Evolutionary conservation across 148 eudicot genomes (phyloP), one percentile per base, ranked within the genome.

Genomic region (Vaccinium vitisidaea): DNA sequence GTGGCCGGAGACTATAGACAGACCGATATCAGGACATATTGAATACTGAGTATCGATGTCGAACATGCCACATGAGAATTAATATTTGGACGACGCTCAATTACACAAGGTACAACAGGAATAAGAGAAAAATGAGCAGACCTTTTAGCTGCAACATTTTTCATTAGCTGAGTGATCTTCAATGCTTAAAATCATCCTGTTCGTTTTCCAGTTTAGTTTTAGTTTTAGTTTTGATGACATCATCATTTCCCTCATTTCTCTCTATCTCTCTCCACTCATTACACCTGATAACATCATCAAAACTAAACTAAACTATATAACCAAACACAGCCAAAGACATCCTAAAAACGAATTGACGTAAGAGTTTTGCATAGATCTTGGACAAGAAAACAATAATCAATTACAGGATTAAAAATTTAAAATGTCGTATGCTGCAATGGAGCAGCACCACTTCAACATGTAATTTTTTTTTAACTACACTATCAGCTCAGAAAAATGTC

Each of bases 91-190:
- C 36, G 36, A 32, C 1, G 36, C 36, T 32, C 36, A 32, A 2
- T 32, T 32, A 32, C 36, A 32, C 36, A 32, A 21, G 92, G 89
- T 86, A 95, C 93, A 83, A 88, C 84, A 84, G 96, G 93, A 84
- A 97, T 91, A 65, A 94, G 91, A 70, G 95, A 93, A 82, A 95
- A 89, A 43, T 90, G 93, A 87, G 98, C 91, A 75, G 90, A 86
- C 87, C 90, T 89, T 90, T 97, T 94, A 75, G 93, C 88, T 58
- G 98, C 98, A 87, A 97, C 89, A 77, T 86, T 87, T 88, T 90
- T 88, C 99, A 97, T 93, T 87, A 93, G 89, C 98, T 49, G 85
- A 91, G 85, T 97, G 96, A 77, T 97, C 99, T 89, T 95, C 98
- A 59, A 98, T 95, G 83, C 98, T 94, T 90, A 97, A 88, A 71